Evolutionary conservation across 805 yeast genomes (phyloP).

Genomic region (Ogataea paradorogensis): DNA sequence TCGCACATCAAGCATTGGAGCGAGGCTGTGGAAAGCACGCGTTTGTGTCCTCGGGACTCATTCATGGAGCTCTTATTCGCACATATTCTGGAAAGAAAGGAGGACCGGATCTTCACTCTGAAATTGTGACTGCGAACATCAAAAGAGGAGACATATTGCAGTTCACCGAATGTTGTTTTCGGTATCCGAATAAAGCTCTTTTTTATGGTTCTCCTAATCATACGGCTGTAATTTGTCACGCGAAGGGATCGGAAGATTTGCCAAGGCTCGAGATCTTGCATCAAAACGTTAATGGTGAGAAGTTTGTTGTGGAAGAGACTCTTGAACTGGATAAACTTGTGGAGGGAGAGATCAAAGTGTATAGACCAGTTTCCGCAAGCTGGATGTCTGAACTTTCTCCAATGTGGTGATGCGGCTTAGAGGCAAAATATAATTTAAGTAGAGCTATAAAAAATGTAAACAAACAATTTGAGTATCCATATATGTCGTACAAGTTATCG

Average conservation of each 20-base stretch:
- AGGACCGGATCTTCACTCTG: constrained; percentile 20
- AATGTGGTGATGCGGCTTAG: constrained; percentile 20
- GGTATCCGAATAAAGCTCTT: constrained; percentile 34
- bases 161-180: constrained; percentile 41
- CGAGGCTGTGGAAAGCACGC: constrained; percentile 59
- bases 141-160: constrained; percentile 58
- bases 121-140: constrained; percentile 38
- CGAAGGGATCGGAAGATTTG: constrained; percentile 25
- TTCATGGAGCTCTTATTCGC: constrained; percentile 43
- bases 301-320: constrained; percentile 39
- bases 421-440: not conserved
- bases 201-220: constrained; percentile 54
- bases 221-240: constrained; percentile 40
- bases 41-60: constrained; percentile 44
- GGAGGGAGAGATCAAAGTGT: constrained; percentile 44
- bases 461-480: not conserved
- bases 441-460: constrained; percentile 6
- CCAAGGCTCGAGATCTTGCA: constrained; percentile 39
- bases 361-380: constrained; percentile 44
- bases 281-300: constrained; percentile 47
- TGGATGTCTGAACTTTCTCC: constrained; percentile 40
- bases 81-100: constrained; percentile 19
- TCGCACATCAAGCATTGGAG: constrained; percentile 51
- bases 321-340: constrained; percentile 36
- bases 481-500: constrained; percentile 38